These are phyloP conservation scores for Carex littledalei DNA, from an alignment of 176 grass and related monocot genomes.

Conservation along the genomic window DNA sequence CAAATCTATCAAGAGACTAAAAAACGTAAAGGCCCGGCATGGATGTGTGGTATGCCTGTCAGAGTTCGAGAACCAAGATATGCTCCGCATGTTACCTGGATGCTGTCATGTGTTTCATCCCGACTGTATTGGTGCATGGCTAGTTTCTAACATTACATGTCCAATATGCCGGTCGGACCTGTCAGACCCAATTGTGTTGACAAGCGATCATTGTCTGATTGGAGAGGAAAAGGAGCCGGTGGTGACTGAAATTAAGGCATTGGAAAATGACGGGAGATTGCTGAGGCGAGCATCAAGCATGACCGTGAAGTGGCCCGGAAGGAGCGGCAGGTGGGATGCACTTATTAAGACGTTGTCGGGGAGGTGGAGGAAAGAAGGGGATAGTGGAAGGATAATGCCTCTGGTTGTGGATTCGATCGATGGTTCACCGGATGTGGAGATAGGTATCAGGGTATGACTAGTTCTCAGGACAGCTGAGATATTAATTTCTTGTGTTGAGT, in stretches of 20 bases:
- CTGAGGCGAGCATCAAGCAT: background rate
- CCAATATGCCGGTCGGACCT: conserved; percentile 51
- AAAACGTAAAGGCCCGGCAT: conserved; percentile 36
- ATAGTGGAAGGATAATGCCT: conserved; percentile 7
- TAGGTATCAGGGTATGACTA: conserved; percentile 1
- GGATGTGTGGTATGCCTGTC: conserved; percentile 58
- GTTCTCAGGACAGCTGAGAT: background rate
- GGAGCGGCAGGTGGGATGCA: conserved; percentile 14
- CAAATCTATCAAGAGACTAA: background rate
- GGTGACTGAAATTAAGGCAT: conserved; percentile 12
- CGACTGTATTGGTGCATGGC: conserved; percentile 49
- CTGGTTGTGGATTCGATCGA: background rate
- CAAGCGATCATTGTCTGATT: conserved; percentile 16
- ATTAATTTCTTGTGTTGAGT: background rate
- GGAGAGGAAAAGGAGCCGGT: background rate
- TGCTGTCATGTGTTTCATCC: conserved; percentile 64
- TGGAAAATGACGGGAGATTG: background rate
- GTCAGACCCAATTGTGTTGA: conserved; percentile 20
- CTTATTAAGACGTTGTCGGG: conserved; percentile 14
- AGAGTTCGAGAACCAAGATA: conserved; percentile 48
- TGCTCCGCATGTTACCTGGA: conserved; percentile 44
- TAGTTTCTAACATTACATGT: conserved; percentile 51
- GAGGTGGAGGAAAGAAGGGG: conserved; percentile 16
- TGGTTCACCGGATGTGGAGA: background rate
- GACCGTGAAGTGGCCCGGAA: background rate